Evolutionary conservation across 805 yeast genomes (phyloP).

Genomic region (Cyberlindnera suaveolens): DNA sequence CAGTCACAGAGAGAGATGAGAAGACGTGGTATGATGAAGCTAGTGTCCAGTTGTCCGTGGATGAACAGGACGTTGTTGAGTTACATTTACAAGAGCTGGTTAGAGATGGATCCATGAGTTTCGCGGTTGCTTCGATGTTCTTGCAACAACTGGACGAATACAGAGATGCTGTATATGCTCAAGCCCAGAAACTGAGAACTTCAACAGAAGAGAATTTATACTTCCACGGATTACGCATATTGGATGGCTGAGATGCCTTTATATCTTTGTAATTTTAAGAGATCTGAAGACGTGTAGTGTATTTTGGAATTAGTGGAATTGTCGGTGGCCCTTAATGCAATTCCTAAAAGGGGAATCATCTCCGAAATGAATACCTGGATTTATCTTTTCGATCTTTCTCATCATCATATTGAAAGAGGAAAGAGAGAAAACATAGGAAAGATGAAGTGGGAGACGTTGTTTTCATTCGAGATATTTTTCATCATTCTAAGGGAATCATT

Average conservation of each 20-base stretch:
- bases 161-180: background rate
- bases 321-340: too few species aligned
- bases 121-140: slow-evolving; percentile 2
- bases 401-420: too few species aligned
- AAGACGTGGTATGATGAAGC: slow-evolving; percentile 1
- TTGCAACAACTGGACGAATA: background rate
- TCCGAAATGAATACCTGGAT: too few species aligned
- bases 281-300: too few species aligned
- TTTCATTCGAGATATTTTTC: slow-evolving; percentile 69
- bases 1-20: slow-evolving; percentile 21
- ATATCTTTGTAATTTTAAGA: too few species aligned
- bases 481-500: slow-evolving; percentile 68
- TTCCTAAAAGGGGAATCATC: too few species aligned
- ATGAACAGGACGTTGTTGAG: background rate
- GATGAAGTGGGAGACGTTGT: slow-evolving; percentile 37
- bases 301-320: too few species aligned
- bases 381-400: too few species aligned
- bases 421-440: background rate
- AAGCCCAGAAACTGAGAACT: too few species aligned
- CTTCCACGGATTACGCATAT: too few species aligned
- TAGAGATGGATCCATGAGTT: background rate
- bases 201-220: too few species aligned
- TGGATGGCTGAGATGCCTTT: too few species aligned
- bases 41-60: background rate
- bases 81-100: slow-evolving; percentile 3